A percentile compares a stretch with the other conserved stretches of the same genome.
phyloP scores from a whole-genome alignment of 148 eudicot species.

The Drosera capensis region DNA sequence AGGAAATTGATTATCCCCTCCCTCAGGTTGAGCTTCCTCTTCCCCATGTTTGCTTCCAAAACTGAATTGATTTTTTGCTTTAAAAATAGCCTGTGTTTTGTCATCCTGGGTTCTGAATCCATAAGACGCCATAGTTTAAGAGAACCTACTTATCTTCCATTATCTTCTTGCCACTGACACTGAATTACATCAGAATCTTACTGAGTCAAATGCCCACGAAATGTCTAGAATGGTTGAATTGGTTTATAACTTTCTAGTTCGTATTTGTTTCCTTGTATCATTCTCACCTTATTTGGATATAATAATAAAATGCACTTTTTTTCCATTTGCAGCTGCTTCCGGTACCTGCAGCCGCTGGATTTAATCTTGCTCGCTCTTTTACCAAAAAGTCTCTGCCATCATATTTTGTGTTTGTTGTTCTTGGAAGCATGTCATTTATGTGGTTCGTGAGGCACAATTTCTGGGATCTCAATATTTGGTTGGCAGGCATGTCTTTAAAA shows the following conservation, averaged over 20 bases:
- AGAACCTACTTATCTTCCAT: no score
- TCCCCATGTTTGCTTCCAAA: no score
- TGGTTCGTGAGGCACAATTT: conserved; percentile 96
- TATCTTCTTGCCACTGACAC: no score
- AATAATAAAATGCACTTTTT: conserved; percentile 9
- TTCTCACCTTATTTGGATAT: not conserved
- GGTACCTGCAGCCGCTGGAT: conserved; percentile 74
- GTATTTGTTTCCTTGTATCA: not conserved
- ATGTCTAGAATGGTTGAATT: not conserved
- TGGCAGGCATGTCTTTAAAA: conserved; percentile 94
- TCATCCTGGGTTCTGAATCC: no score
- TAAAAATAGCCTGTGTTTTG: no score
- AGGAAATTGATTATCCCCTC: no score
- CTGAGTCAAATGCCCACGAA: no score
- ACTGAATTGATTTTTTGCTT: no score
- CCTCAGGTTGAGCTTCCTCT: no score
- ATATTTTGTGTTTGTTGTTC: conserved; percentile 76
- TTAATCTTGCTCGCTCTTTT: conserved; percentile 82
- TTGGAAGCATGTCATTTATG: conserved; percentile 79
- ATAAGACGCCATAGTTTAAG: no score
- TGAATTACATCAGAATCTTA: no score
- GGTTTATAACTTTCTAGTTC: not conserved
- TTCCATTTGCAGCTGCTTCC: conserved; percentile 74
- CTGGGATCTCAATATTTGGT: conserved; percentile 95
- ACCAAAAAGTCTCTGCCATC: conserved; percentile 75